These are phyloP conservation scores for Bruguiera sexangula DNA, from an alignment of 345 rosid species.

Conservation along the genomic window DNA sequence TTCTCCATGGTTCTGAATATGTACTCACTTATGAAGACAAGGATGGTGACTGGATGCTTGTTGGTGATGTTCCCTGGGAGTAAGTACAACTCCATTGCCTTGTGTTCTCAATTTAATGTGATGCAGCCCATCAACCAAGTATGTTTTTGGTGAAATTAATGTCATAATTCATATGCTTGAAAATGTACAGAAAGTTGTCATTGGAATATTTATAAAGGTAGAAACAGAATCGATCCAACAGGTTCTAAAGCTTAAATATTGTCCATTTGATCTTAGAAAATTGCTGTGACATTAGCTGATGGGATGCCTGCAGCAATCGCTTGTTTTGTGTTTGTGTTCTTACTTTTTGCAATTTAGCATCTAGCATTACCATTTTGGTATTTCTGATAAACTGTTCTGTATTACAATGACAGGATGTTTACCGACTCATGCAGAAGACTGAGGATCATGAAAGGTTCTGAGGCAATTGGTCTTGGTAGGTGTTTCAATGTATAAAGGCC, in stretches of 20 bases:
- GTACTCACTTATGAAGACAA: slow-evolving; percentile 32
- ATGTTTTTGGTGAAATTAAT: not conserved
- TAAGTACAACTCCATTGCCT: slow-evolving; percentile 14
- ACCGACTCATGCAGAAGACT: slow-evolving; percentile 22
- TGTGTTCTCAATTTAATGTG: not conserved
- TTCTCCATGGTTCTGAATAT: slow-evolving; percentile 39
- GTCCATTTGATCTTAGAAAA: not conserved
- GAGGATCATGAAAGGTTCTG: slow-evolving; percentile 33
- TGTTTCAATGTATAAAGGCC: not conserved
- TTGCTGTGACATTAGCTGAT: not conserved
- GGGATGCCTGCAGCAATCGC: not conserved
- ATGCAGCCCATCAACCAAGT: not conserved
- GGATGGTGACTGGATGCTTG: slow-evolving; percentile 34
- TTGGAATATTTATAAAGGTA: not conserved
- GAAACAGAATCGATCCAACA: not conserved
- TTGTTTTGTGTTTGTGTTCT: not conserved
- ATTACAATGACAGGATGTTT: slow-evolving; percentile 22
- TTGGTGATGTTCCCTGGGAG: slow-evolving; percentile 35
- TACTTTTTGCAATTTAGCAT: not conserved
- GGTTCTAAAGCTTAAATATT: not conserved
- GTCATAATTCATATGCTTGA: not conserved
- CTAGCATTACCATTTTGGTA: not conserved
- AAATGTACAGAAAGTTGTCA: not conserved
- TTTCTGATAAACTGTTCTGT: not conserved
- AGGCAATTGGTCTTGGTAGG: slow-evolving; percentile 30